Evolutionary conservation across 257 asterid species (phyloP), one percentile per base, ranked within the genome.

Genomic region (Ballota nigra): DNA sequence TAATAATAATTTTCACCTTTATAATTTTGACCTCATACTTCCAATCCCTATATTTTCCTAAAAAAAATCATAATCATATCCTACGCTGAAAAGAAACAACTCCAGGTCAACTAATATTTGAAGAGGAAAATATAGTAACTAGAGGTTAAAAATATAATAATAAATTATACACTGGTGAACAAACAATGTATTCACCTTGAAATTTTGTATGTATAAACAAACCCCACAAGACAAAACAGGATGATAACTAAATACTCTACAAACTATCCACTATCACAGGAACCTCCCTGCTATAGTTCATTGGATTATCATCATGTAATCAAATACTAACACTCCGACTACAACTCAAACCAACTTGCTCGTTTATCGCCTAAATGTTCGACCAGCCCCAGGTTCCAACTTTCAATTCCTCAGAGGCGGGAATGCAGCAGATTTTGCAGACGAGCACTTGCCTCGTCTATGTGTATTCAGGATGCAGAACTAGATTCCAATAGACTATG

Each of bases 401-500:
- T 59, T 28, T 41, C 16, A 65, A 51, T 69, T 72, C 83, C 66
- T 70, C 47, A 68, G 28, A 70, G 31, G 41, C 26, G 22, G 66
- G 69, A 55, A 45, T 45, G 78, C 31, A 66, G 41, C 69, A 24
- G 47, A 36, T 68, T 31, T 66, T 38, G 34, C 71, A 22, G 26
- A 53, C 63, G 55, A 77, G 74, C 75, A 55, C 58, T 70, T 61
- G 72, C 64, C 78, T 63, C 38, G 31, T 61, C 41, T 36, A 13
- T 5, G 49, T 47, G 63, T 38, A 53, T 28, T 55, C 69, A 7
- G 11, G 73, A 18, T 10, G 66, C 51, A 43, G 22, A 66, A 49
- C 36, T 63, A 68, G 67, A 67, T 63, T 55, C 75, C 40, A 16
- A 31, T 20, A 68, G 70, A 53, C 83, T 83, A 94, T 33, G 92